These are phyloP conservation scores for Sphaerulina populicola DNA, from an alignment of 2,329 filamentous ascomycete genomes.

Conservation along the genomic window DNA sequence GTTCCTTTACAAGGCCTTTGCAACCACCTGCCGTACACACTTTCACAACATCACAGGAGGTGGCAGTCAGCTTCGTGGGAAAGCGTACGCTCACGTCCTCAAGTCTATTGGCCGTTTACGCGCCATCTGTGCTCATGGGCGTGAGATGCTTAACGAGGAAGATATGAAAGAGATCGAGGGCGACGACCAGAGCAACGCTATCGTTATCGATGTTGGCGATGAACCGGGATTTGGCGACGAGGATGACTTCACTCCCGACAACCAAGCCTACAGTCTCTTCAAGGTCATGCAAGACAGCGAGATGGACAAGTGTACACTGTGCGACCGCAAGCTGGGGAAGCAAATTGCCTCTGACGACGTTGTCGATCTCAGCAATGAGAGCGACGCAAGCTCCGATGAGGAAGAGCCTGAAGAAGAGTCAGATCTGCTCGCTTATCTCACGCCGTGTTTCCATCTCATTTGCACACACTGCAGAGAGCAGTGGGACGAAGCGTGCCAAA, in stretches of 20 bases:
- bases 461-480: constrained; percentile 63
- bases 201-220: constrained; percentile 82
- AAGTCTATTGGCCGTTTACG: constrained; percentile 85
- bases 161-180: constrained; percentile 75
- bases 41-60: constrained; percentile 68
- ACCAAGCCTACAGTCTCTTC: constrained; percentile 78
- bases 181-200: constrained; percentile 58
- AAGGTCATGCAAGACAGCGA: constrained; percentile 75
- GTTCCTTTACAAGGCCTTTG: constrained; percentile 74
- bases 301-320: constrained; percentile 63
- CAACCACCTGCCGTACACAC: constrained; percentile 68
- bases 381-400: constrained; percentile 45
- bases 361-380: constrained; percentile 35
- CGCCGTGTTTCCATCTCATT: constrained; percentile 77
- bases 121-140: constrained; percentile 87
- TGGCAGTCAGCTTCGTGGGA: constrained; percentile 45
- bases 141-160: constrained; percentile 75
- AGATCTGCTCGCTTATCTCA: constrained; percentile 66
- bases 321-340: constrained; percentile 53
- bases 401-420: constrained; percentile 47
- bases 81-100: constrained; percentile 86
- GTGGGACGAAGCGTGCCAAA: constrained; percentile 42
- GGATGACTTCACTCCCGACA: constrained; percentile 51
- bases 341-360: constrained; percentile 42
- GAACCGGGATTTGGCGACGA: constrained; percentile 50